phyloP scores from a whole-genome alignment of 2,329 filamentous ascomycete genomes.

The Boeremia lycopersici region DNA sequence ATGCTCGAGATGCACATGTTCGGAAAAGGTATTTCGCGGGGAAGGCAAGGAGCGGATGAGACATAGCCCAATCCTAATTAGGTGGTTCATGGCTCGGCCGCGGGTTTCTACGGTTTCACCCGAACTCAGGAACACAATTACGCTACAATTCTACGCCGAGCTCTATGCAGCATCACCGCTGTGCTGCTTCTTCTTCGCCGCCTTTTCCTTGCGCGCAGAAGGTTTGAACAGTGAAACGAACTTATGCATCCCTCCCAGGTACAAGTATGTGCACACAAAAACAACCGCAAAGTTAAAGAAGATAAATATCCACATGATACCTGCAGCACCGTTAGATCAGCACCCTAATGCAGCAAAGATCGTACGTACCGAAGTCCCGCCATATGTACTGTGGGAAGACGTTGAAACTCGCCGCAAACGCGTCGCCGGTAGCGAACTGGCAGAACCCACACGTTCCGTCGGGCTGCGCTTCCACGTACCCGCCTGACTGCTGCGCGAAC shows the following conservation, averaged over 20 bases:
- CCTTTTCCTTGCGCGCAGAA: conserved; percentile 41
- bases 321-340: conserved; percentile 19
- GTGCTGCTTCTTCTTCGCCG: conserved; percentile 32
- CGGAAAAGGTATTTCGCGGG: conserved; percentile 29
- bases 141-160: conserved; percentile 17
- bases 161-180: conserved; percentile 31
- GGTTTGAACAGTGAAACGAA: conserved; percentile 45
- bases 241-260: conserved; percentile 52
- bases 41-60: conserved; percentile 26
- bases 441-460: conserved; percentile 69
- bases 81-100: conserved; percentile 27
- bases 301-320: conserved; percentile 58
- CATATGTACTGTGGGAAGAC: conserved; percentile 67
- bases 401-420: conserved; percentile 64
- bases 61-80: conserved; percentile 14
- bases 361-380: conserved; percentile 68
- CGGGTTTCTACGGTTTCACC: conserved; percentile 31
- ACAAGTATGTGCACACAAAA: conserved; percentile 61
- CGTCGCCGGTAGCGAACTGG: conserved; percentile 64
- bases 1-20: conserved; percentile 7
- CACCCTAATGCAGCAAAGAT: neutral
- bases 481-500: conserved; percentile 61
- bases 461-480: conserved; percentile 64
- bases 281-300: conserved; percentile 66
- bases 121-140: conserved; percentile 22